Base-by-base conservation (phyloP, 2,329 filamentous ascomycete genomes). In the Fusarium chaquense region DNA sequence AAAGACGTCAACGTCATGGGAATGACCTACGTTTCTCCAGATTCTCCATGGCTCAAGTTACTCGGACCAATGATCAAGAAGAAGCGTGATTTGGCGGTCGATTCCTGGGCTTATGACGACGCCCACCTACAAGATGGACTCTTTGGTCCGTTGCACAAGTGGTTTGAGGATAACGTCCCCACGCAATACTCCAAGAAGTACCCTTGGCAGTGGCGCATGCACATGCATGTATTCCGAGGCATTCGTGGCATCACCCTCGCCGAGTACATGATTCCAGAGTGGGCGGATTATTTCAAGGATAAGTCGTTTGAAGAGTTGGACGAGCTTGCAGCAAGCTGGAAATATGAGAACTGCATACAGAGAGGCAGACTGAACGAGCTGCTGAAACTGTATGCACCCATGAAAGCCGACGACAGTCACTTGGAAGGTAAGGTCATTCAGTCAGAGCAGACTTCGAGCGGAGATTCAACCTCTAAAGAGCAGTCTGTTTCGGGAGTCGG, bases 1-100 rank as follows among this genome's bases (percentile, higher is more conserved):
- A 88, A 87, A 73, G 85, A 88, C 65, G 82, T 87, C 57, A 84
- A 85, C 1, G 79, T 84, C 24, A 84, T 86, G 77, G 86, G 85
- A 5, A 86, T 88, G 84, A 80, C 85, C 0, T 82, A 85, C 56
- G 79, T 83, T 1, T 77, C 78, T 18, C 81, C 82, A 0, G 74
- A 83, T 15, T 83, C 81, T 13, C 70, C 78, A 12, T 87, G 85
- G 78, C 84, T 86, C 70, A 81, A 80, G 32, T 81, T 83, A 0
- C 81, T 89, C 41, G 74, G 79, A 13, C 81, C 84, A 0, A 86
- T 89, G 64, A 75, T 89, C 3, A 81, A 83, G 53, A 89, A 88
- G 78, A 89, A 89, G 74, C 80, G 82, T 0, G 71, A 74, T 1
- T 77, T 87, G 18, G 83, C 84, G n/a, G 78, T 88, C 1, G 86